Conservation (phyloP, 2,329 filamentous ascomycete genomes). For the Colletotrichum sp. region DNA sequence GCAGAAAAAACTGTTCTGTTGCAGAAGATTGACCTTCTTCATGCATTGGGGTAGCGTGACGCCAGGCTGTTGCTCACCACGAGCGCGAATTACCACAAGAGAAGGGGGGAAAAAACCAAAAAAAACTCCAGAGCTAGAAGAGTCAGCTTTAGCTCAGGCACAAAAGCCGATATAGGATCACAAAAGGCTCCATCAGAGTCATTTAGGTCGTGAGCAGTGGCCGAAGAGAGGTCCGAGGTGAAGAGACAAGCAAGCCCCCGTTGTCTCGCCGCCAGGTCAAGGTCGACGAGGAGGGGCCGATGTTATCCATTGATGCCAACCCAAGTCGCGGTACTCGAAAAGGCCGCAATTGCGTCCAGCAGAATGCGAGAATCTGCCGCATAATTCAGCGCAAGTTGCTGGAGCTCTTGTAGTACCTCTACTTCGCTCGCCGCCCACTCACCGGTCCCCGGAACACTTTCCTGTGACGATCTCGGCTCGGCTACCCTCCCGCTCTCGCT, state of each 20-base stretch:
- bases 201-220: neutral
- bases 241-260: neutral
- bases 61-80: neutral
- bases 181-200: conserved; percentile 5
- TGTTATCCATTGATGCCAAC: neutral
- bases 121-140: neutral
- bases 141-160: neutral
- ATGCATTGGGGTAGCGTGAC: neutral
- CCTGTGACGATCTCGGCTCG: conserved; percentile 21
- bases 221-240: conserved; percentile 17
- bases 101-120: neutral
- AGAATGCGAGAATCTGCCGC: neutral
- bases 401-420: conserved; percentile 8
- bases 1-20: conserved; percentile 2
- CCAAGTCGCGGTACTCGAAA: conserved; percentile 6
- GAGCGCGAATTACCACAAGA: neutral
- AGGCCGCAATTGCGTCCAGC: neutral
- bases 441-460: conserved; percentile 6
- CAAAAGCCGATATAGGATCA: conserved; percentile 17
- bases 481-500: conserved; percentile 10
- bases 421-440: neutral
- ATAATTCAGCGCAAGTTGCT: neutral
- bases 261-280: neutral
- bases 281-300: neutral
- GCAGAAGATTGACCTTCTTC: conserved; percentile 15